Conservation (phyloP, 108 stramenopile genomes). For the Cyclotella kingstonii region DNA sequence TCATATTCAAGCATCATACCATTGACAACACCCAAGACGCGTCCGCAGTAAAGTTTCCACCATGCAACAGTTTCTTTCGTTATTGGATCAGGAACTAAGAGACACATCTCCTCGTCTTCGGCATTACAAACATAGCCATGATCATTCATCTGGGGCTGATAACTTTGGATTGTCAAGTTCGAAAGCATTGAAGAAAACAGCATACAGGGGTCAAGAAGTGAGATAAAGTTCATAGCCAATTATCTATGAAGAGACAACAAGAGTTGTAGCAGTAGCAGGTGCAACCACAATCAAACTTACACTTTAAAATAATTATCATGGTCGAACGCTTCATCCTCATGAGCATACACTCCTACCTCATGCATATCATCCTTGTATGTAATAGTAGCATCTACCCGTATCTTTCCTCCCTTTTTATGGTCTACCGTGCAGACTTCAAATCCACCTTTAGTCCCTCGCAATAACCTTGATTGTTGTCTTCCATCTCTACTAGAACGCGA, state of each 20-base stretch:
- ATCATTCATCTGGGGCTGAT: conserved; percentile 56
- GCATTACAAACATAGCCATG: conserved; percentile 40
- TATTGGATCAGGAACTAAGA: conserved; percentile 33
- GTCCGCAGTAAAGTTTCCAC: conserved; percentile 74
- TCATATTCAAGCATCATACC: conserved; percentile 79
- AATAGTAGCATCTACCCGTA: conserved; percentile 80
- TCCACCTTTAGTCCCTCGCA: conserved; percentile 73
- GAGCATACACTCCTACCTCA: conserved; percentile 58
- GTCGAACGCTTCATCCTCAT: conserved; percentile 70
- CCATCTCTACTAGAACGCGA: conserved; percentile 75
- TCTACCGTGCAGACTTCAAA: conserved; percentile 89
- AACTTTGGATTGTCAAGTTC: too few species aligned
- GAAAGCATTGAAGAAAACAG: too few species aligned
- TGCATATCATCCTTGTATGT: conserved; percentile 50
- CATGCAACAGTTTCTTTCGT: conserved; percentile 64
- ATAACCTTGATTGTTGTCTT: conserved; percentile 75
- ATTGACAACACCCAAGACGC: conserved; percentile 73
- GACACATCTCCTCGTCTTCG: conserved; percentile 40
- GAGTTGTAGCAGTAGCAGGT: too few species aligned
- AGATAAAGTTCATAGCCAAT: neutral
- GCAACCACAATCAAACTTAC: too few species aligned
- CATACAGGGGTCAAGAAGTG: neutral
- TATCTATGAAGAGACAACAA: neutral
- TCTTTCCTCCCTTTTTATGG: conserved; percentile 71
- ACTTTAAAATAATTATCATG: conserved; percentile 83